These are phyloP conservation scores for Lepraria neglecta DNA, from an alignment of 495 filamentous ascomycete species.

Conservation along the genomic window DNA sequence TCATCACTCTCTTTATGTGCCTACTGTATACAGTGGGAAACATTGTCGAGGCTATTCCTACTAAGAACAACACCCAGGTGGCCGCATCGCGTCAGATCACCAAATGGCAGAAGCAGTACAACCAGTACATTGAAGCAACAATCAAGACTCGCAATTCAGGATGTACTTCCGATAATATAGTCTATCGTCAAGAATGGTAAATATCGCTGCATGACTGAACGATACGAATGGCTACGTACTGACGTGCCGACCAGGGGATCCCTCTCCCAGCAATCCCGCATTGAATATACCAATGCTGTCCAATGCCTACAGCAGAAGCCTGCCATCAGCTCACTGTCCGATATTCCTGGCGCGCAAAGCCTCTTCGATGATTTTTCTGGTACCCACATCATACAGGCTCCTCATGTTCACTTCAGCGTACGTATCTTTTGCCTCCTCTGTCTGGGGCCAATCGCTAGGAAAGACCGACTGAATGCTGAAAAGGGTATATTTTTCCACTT, in stretches of 20 bases:
- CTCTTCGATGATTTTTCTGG: slow-evolving; percentile 68
- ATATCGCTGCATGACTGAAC: background rate
- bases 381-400: slow-evolving; percentile 59
- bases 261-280: slow-evolving; percentile 43
- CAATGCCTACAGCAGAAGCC: slow-evolving; percentile 54
- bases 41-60: slow-evolving; percentile 12
- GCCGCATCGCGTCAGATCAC: slow-evolving; percentile 11
- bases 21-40: background rate
- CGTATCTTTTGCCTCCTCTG: slow-evolving; percentile 2
- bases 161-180: slow-evolving; percentile 18
- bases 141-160: slow-evolving; percentile 13
- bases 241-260: slow-evolving; percentile 39
- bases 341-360: slow-evolving; percentile 46
- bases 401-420: slow-evolving; percentile 55
- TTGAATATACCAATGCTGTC: slow-evolving; percentile 56
- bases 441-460: background rate
- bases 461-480: background rate
- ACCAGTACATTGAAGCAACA: slow-evolving; percentile 15
- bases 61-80: slow-evolving; percentile 3
- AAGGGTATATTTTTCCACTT: slow-evolving; percentile 60
- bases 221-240: background rate
- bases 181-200: slow-evolving; percentile 22
- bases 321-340: slow-evolving; percentile 36
- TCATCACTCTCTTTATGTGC: slow-evolving; percentile 7
- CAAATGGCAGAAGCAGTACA: slow-evolving; percentile 18